These are phyloP conservation scores for Aspergillus intermedius DNA, from an alignment of 2,329 filamentous ascomycete genomes.

Conservation along the genomic window DNA sequence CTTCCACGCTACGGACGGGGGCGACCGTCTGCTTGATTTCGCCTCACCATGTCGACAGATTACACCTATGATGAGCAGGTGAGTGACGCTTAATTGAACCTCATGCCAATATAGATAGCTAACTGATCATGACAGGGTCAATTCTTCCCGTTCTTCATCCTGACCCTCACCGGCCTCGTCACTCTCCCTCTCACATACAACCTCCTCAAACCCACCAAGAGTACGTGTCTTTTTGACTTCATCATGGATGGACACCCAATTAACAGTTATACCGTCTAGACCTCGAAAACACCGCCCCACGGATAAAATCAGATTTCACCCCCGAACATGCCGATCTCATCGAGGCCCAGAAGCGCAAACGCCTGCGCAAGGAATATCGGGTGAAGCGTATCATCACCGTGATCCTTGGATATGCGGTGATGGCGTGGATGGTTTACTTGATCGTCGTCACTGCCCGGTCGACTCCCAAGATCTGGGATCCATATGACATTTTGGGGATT, in stretches of 20 bases:
- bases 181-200: constrained; percentile 87
- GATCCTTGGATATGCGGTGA: constrained; percentile 69
- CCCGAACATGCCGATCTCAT: constrained; percentile 79
- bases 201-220: constrained; percentile 70
- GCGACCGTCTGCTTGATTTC: constrained; percentile 27
- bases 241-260: background rate
- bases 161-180: constrained; percentile 79
- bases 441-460: constrained; percentile 71
- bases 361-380: constrained; percentile 83
- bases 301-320: constrained; percentile 74
- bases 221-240: constrained; percentile 29
- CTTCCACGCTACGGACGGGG: constrained; percentile 23
- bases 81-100: constrained; percentile 10
- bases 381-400: constrained; percentile 77
- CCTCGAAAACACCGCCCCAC: constrained; percentile 71
- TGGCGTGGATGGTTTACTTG: constrained; percentile 87
- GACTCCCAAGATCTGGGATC: constrained; percentile 80
- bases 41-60: constrained; percentile 66
- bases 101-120: background rate
- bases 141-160: constrained; percentile 98
- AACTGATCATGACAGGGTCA: constrained; percentile 58
- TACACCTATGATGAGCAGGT: constrained; percentile 98
- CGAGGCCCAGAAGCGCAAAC: constrained; percentile 71
- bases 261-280: constrained; percentile 35
- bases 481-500: constrained; percentile 87